A percentile compares a stretch with the other conserved stretches of the same genome.
Evolutionary conservation across 225 moss, liverwort and hornwort genomes (phyloP).

Genomic region (Straminergon stramineum): DNA sequence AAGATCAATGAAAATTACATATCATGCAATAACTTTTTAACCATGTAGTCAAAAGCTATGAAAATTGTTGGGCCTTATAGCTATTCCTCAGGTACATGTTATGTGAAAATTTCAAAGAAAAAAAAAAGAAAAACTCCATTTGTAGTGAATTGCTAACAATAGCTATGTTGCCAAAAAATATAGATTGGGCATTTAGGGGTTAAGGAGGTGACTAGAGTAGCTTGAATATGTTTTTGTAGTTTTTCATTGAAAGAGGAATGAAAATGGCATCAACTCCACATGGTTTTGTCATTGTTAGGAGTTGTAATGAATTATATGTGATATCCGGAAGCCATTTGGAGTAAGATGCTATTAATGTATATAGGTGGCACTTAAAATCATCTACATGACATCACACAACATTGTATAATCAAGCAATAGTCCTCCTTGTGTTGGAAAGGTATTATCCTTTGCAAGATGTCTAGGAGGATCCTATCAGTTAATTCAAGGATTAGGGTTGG

Average conservation of each 20-base stretch:
- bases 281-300: neutral
- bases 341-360: neutral
- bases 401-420: neutral
- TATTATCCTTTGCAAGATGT: neutral
- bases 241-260: neutral
- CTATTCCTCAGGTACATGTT: too few species aligned
- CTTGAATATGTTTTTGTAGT: neutral
- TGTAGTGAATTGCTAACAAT: too few species aligned
- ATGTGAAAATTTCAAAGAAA: too few species aligned
- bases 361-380: neutral
- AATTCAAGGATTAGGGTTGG: neutral
- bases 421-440: fast-evolving
- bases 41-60: too few species aligned
- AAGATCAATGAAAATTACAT: too few species aligned
- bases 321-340: neutral
- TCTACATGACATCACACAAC: neutral
- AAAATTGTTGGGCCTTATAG: too few species aligned
- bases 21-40: too few species aligned
- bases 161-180: too few species aligned
- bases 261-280: neutral
- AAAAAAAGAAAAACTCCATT: too few species aligned
- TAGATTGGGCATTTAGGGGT: too few species aligned
- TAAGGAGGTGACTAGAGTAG: neutral
- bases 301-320: neutral
- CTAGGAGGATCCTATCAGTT: fast-evolving